Evolutionary conservation across 768 basidiomycete genomes (phyloP), one percentile per base, ranked within the genome.

Genomic region (Cubamyces lactineus): DNA sequence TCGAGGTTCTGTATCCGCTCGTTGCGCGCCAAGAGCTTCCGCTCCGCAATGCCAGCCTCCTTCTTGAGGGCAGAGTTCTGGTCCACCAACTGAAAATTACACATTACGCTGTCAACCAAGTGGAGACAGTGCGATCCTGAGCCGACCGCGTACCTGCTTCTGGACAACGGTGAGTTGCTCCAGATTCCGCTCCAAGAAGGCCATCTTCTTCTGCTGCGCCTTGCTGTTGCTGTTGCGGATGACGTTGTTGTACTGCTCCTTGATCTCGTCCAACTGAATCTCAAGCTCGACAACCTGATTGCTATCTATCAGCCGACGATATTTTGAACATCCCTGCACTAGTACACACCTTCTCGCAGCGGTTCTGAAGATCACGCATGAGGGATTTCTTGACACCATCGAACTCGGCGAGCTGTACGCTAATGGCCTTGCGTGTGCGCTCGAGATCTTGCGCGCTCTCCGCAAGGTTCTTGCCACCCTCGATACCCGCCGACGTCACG

Each of bases 181-280:
- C 54, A 99, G 79, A 72, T 98, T 99, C 54, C 96, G 90, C 73
- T 98, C 95, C 57, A 99, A 77, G 84, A 98, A 97, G 13, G 94
- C 92, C 91, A 98, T 96, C 84, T 98, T 98, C 85, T 96, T 96
- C 78, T 96, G 94, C 69, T 99, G 97, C 7, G 96, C 94, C 75
- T 96, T 96, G 76, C 91, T 95, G 76, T 98, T 98, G 79, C 94
- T 96, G 74, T 97, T 97, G 65, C 94, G 90, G 70, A 97, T 95
- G 61, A 98, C 94, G 72, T 96, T 96, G 79, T 95, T 96, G 77
- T 99, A 99, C 72, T 98, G 96, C 76, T 99, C 97, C 75, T 92
- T 93, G 75, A 97, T 94, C 73, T 99, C 97, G 71, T 98, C 97
- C 38, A 99, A 80, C 74, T 98, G 96, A 66, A 99, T 98, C 76